A percentile compares a stretch with the other conserved stretches of the same genome.
Conservation (phyloP, 1,284 basidiomycete species). For the Sporisorium iseilematis-ciliati region DNA sequence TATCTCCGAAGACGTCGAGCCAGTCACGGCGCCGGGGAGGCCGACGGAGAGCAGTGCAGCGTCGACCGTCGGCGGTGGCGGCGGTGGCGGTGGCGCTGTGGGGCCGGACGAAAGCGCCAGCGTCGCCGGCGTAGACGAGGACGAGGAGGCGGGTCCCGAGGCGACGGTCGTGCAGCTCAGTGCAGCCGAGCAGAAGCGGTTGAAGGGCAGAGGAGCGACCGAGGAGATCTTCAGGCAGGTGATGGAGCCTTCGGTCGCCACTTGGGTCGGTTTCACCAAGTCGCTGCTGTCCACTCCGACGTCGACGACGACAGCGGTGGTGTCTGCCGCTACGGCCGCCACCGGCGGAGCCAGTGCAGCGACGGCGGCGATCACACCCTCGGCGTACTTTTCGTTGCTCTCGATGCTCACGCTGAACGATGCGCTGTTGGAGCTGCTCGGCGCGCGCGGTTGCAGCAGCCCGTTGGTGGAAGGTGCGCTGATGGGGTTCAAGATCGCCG, state of each 20-base stretch:
- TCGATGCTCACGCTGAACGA: conserved; percentile 54
- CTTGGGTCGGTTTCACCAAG: conserved; percentile 47
- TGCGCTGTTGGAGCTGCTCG: conserved; percentile 28
- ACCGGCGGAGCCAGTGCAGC: neutral
- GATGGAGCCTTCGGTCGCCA: conserved; percentile 59
- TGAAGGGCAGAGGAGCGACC: conserved; percentile 36
- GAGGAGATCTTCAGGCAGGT: conserved; percentile 67
- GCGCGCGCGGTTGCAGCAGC: conserved; percentile 32
- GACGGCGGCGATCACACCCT: neutral
- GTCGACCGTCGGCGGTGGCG: conserved; percentile 5
- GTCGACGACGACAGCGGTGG: conserved; percentile 5
- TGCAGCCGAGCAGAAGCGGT: conserved; percentile 29
- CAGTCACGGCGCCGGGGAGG: neutral
- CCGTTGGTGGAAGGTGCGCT: conserved; percentile 50
- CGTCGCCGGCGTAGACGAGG: conserved; percentile 16
- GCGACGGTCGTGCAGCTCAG: conserved; percentile 51
- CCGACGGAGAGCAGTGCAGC: neutral
- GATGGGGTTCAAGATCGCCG: conserved; percentile 58
- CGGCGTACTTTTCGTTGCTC: conserved; percentile 46
- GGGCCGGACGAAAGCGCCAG: conserved; percentile 20
- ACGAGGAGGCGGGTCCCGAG: conserved; percentile 26
- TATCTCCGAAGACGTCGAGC: neutral
- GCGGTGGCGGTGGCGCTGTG: neutral
- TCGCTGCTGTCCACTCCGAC: conserved; percentile 34
- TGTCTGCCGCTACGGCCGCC: neutral